Conservation (phyloP, 768 basidiomycete genomes). For the Russula compacta region DNA sequence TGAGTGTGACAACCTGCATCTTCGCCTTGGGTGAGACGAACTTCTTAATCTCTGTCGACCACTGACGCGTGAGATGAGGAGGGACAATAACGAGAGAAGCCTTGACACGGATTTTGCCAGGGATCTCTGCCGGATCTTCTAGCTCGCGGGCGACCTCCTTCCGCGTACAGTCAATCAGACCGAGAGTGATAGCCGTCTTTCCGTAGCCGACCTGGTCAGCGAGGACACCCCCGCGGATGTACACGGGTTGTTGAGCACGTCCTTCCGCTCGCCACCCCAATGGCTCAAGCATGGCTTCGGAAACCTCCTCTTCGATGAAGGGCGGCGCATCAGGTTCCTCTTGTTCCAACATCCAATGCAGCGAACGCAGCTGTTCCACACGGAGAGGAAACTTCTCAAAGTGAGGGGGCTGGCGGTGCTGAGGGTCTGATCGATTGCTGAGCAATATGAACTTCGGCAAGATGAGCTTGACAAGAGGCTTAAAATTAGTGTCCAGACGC, state of each 20-base stretch:
- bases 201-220: conserved; percentile 97
- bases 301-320: conserved; percentile 91
- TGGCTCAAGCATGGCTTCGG: conserved; percentile 78
- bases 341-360: conserved; percentile 87
- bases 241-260: conserved; percentile 67
- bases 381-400: conserved; percentile 63
- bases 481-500: conserved; percentile 74
- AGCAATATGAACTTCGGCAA: conserved; percentile 58
- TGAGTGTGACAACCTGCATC: conserved; percentile 58
- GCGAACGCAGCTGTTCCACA: conserved; percentile 79
- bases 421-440: conserved; percentile 67
- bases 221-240: conserved; percentile 79
- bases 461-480: conserved; percentile 48
- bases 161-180: conserved; percentile 67
- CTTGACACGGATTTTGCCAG: conserved; percentile 68
- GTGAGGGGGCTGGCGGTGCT: conserved; percentile 68
- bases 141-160: conserved; percentile 52
- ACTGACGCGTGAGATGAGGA: conserved; percentile 82
- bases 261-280: conserved; percentile 95
- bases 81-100: conserved; percentile 83
- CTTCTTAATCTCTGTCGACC: conserved; percentile 79
- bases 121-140: conserved; percentile 34
- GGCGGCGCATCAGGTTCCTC: conserved; percentile 56
- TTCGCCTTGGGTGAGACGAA: conserved; percentile 49
- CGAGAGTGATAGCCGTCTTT: conserved; percentile 92